A percentile compares a stretch with the other conserved stretches of the same genome.
Evolutionary conservation across 805 yeast species (phyloP).

Genomic region (Torulaspora maleeae): DNA sequence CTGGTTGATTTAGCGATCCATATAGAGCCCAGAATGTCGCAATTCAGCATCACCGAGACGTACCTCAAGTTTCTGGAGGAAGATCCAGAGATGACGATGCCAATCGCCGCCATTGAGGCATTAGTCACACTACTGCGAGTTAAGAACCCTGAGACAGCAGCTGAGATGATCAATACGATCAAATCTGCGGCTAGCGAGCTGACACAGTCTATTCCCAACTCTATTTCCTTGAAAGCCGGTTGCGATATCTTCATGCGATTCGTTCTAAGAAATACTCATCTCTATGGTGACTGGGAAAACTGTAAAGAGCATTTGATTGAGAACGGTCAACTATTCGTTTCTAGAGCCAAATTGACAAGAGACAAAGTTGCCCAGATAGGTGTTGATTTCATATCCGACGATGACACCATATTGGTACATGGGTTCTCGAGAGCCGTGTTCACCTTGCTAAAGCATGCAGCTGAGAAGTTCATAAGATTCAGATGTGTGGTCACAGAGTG

Average conservation of each 20-base stretch:
- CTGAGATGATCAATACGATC: constrained; percentile 80
- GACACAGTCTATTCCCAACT: constrained; percentile 78
- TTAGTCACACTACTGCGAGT: constrained; percentile 75
- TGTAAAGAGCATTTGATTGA: constrained; percentile 84
- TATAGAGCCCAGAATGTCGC: constrained; percentile 22
- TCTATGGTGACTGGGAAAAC: constrained; percentile 88
- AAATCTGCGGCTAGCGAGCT: constrained; percentile 70
- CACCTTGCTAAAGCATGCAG: constrained; percentile 70
- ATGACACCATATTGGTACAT: constrained; percentile 84
- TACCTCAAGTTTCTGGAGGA: constrained; percentile 78
- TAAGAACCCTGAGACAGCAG: constrained; percentile 87
- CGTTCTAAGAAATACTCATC: constrained; percentile 80
- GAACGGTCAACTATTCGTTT: constrained; percentile 87
- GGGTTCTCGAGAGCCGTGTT: constrained; percentile 88
- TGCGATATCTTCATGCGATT: constrained; percentile 95
- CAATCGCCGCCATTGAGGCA: constrained; percentile 96
- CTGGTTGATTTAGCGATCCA: background rate
- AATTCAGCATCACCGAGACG: constrained; percentile 76
- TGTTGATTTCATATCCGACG: constrained; percentile 83
- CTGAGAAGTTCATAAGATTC: constrained; percentile 72
- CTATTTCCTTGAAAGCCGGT: constrained; percentile 92
- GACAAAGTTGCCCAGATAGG: constrained; percentile 85
- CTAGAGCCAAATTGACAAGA: constrained; percentile 87
- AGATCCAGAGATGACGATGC: constrained; percentile 98
- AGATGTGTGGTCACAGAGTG: constrained; percentile 91